A percentile compares a stretch with the other conserved stretches of the same genome.
phyloP scores from a whole-genome alignment of 2,329 filamentous ascomycete genomes.

The Colletotrichum eremochloae region DNA sequence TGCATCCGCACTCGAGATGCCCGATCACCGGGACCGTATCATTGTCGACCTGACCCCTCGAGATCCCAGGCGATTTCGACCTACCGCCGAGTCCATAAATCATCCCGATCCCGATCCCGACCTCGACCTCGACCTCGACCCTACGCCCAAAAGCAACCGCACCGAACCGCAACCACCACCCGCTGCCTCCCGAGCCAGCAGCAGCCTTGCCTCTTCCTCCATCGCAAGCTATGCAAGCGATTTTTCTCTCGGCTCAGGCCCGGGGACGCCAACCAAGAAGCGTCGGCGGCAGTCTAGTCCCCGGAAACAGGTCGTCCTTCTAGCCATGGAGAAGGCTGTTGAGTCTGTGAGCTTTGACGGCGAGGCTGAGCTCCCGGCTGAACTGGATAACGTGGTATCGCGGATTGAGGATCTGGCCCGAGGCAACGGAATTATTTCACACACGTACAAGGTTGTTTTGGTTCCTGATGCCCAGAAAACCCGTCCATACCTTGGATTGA shows the following conservation, averaged over 20 bases:
- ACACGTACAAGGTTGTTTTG: neutral
- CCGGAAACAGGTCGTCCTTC: slow-evolving; percentile 13
- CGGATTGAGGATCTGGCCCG: neutral
- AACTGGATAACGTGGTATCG: neutral
- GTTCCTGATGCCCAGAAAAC: neutral
- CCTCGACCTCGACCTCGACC: neutral
- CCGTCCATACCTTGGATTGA: neutral
- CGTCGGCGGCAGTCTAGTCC: slow-evolving; percentile 14
- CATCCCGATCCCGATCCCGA: neutral
- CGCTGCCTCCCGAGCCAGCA: neutral
- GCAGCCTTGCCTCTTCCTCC: slow-evolving; percentile 2
- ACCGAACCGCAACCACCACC: neutral
- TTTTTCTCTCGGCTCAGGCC: slow-evolving; percentile 2
- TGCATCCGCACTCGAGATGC: slow-evolving; percentile 1
- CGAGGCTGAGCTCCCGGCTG: neutral
- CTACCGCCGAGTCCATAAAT: neutral
- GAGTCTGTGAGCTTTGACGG: neutral
- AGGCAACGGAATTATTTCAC: neutral
- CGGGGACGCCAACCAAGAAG: slow-evolving; percentile 10
- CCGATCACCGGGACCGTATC: neutral
- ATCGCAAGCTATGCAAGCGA: slow-evolving; percentile 1
- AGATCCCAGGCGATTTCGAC: slow-evolving; percentile 1
- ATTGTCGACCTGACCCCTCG: neutral
- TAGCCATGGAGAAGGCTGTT: slow-evolving; percentile 8
- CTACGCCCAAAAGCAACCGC: neutral